Evolutionary conservation across 768 basidiomycete species (phyloP).

Genomic region (Trametes maxima): DNA sequence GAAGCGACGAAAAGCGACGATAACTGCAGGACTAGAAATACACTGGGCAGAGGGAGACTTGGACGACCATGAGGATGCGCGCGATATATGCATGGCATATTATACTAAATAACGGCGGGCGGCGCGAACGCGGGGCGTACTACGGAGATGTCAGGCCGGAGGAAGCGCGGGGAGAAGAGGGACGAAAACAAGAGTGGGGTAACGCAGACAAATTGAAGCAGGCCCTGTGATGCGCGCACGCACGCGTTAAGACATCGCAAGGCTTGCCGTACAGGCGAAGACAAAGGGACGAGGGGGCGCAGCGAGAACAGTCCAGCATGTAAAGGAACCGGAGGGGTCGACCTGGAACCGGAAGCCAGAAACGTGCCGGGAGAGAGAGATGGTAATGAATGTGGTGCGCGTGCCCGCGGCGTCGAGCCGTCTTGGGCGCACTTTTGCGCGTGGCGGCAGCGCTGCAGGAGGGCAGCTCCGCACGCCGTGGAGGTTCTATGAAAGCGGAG

Average conservation of each 20-base stretch:
- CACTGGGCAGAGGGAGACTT: background rate
- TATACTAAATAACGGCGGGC: background rate
- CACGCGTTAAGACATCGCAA: too few relatives aligned
- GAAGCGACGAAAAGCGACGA: background rate
- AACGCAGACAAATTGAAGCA: background rate
- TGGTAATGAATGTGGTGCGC: background rate
- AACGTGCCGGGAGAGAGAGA: too few relatives aligned
- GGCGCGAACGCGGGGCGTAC: background rate
- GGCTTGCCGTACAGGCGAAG: background rate
- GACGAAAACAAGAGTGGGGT: background rate
- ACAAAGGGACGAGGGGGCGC: background rate
- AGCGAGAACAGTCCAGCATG: background rate
- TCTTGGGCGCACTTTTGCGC: constrained; percentile 12
- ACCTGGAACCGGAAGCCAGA: too few relatives aligned
- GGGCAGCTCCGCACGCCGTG: background rate
- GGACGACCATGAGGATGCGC: background rate
- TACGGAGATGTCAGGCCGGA: background rate
- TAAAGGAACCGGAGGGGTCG: background rate
- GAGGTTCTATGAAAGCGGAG: background rate
- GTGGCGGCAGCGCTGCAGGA: background rate
- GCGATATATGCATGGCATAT: background rate
- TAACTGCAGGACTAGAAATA: constrained; percentile 4
- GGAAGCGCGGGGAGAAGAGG: background rate
- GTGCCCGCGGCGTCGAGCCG: background rate
- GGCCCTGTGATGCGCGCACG: background rate